A percentile compares a stretch with the other conserved stretches of the same genome.
Conservation (phyloP, 768 basidiomycete genomes). For the Suillus americanus region DNA sequence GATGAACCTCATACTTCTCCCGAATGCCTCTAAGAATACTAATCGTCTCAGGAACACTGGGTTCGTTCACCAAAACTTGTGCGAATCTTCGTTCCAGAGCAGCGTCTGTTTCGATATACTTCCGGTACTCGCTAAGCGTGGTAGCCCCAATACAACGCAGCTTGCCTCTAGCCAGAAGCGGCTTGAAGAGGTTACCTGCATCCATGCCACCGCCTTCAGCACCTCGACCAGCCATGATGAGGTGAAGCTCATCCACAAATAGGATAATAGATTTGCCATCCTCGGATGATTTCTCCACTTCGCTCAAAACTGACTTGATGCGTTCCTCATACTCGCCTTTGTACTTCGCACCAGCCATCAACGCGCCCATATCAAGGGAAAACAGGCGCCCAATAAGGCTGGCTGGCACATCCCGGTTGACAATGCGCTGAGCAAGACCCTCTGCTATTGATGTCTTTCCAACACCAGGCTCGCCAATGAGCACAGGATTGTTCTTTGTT, state of each 20-base stretch:
- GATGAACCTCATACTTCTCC: slow-evolving; percentile 92
- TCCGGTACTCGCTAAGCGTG: slow-evolving; percentile 87
- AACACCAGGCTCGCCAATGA: slow-evolving; percentile 93
- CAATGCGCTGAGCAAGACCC: slow-evolving; percentile 92
- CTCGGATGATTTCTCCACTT: slow-evolving; percentile 86
- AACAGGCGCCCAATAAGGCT: slow-evolving; percentile 72
- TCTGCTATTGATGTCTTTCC: slow-evolving; percentile 96
- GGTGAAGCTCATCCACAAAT: slow-evolving; percentile 93
- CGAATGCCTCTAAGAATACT: slow-evolving; percentile 91
- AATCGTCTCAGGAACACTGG: slow-evolving; percentile 85
- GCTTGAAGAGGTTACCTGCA: slow-evolving; percentile 90
- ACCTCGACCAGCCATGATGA: slow-evolving; percentile 89
- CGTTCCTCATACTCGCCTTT: slow-evolving; percentile 98
- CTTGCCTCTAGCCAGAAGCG: slow-evolving; percentile 85
- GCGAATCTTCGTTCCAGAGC: slow-evolving; percentile 91
- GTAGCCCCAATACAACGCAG: slow-evolving; percentile 83
- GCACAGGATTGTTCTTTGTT: slow-evolving; percentile 96
- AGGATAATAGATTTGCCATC: slow-evolving; percentile 82
- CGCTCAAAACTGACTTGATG: slow-evolving; percentile 87
- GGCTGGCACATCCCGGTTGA: slow-evolving; percentile 88
- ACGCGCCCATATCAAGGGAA: slow-evolving; percentile 91
- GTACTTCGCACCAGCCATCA: slow-evolving; percentile 92
- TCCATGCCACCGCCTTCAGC: slow-evolving; percentile 90
- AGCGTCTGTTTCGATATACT: slow-evolving; percentile 91
- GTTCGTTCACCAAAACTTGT: slow-evolving; percentile 92